phyloP scores from a whole-genome alignment of 140 eudicot species.

The Bidens hawaiensis region DNA sequence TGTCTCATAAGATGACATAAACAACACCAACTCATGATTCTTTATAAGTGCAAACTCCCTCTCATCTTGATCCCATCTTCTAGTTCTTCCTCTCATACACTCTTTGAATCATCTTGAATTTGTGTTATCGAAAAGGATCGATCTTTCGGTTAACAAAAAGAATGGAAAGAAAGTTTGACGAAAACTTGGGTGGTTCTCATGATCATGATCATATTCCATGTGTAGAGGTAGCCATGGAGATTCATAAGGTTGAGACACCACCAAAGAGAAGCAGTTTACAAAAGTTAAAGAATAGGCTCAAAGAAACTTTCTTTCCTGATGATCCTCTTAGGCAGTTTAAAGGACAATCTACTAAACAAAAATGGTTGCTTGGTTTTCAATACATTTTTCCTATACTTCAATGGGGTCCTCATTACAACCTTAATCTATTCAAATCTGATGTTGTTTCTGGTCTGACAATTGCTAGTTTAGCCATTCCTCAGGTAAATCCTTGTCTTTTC shows the following conservation, averaged over 20 bases:
- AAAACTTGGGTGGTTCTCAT: slow-evolving; percentile 12
- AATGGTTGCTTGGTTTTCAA: too few relatives aligned
- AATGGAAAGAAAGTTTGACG: slow-evolving; percentile 22
- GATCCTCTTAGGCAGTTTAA: slow-evolving; percentile 89
- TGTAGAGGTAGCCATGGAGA: slow-evolving; percentile 53
- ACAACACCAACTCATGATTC: slow-evolving; percentile 38
- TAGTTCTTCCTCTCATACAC: slow-evolving; percentile 11
- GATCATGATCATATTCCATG: slow-evolving; percentile 24
- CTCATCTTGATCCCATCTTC: slow-evolving; percentile 25
- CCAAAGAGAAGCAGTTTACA: slow-evolving; percentile 49
- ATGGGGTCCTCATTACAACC: slow-evolving; percentile 76
- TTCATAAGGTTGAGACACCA: too few relatives aligned
- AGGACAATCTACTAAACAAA: too few relatives aligned
- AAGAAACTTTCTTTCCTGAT: slow-evolving; percentile 90
- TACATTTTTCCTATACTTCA: slow-evolving; percentile 75
- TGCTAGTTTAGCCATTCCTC: slow-evolving; percentile 98
- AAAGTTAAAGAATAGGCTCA: slow-evolving; percentile 54
- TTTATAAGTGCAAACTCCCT: slow-evolving; percentile 30
- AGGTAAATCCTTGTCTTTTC: slow-evolving; percentile 39
- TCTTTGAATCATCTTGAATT: slow-evolving; percentile 12
- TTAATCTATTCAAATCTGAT: slow-evolving; percentile 71
- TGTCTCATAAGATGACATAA: slow-evolving; percentile 36
- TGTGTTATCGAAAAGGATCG: neutral
- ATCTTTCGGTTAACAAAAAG: slow-evolving; percentile 2
- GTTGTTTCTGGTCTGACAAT: slow-evolving; percentile 94